phyloP scores from a whole-genome alignment of 495 filamentous ascomycete genomes.

The Penicillium arizonense region DNA sequence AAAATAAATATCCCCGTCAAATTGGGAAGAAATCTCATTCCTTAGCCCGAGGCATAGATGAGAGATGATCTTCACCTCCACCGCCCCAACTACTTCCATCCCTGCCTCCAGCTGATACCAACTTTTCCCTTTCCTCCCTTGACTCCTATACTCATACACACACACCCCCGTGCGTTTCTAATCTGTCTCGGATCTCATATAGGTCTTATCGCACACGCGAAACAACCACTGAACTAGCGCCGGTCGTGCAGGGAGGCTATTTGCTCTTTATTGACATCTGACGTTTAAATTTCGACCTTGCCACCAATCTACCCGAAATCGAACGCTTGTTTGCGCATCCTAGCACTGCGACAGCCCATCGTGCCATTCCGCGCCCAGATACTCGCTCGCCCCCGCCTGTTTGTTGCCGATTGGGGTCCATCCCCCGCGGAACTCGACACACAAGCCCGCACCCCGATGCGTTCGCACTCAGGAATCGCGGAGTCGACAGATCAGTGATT shows the following conservation, averaged over 20 bases:
- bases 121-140: conserved; percentile 6
- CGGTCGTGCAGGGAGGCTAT: conserved; percentile 22
- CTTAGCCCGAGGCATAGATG: neutral
- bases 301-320: neutral
- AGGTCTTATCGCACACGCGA: conserved; percentile 3
- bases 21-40: neutral
- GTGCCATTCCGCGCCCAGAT: neutral
- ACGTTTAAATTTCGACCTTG: neutral
- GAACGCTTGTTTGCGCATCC: neutral
- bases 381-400: no score
- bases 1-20: no score
- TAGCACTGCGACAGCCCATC: neutral
- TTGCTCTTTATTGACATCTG: conserved; percentile 7
- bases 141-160: neutral
- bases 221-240: conserved; percentile 14
- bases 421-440: conserved; percentile 9
- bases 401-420: neutral
- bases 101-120: conserved; percentile 17
- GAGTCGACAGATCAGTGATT: conserved; percentile 16
- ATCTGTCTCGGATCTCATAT: neutral
- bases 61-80: conserved; percentile 12
- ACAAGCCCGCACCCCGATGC: conserved; percentile 14
- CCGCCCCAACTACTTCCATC: conserved; percentile 16
- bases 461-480: conserved; percentile 7
- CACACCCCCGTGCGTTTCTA: neutral